phyloP scores from a whole-genome alignment of 139 green algal genomes.

The Limnomonas spitsbergensis region DNA sequence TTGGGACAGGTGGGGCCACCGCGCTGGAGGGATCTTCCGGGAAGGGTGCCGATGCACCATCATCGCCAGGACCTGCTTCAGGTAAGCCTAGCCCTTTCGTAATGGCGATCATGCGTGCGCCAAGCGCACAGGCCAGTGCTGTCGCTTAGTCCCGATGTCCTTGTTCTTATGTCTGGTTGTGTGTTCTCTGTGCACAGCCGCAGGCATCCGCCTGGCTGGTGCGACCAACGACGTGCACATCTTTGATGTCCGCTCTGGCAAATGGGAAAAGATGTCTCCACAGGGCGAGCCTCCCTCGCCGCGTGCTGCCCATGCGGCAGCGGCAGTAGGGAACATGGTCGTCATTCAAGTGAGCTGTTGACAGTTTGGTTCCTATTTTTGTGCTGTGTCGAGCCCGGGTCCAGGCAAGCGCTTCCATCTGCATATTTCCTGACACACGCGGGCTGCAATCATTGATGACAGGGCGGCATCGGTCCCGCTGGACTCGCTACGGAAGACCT shows the following conservation, averaged over 20 bases:
- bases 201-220: constrained; percentile 85
- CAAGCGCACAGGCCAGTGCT: too few relatives aligned
- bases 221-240: constrained; percentile 93
- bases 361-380: too few relatives aligned
- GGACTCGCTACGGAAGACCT: constrained; percentile 93
- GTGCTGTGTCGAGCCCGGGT: not conserved
- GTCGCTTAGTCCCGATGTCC: too few relatives aligned
- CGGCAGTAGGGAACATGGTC: constrained; percentile 88
- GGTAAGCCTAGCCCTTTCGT: too few relatives aligned
- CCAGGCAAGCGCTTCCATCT: too few relatives aligned
- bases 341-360: constrained; percentile 17
- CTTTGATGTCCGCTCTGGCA: constrained; percentile 81
- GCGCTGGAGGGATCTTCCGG: constrained; percentile 75
- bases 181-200: too few relatives aligned
- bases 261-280: constrained; percentile 79
- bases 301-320: constrained; percentile 90
- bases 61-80: constrained; percentile 28
- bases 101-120: too few relatives aligned
- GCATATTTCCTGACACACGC: too few relatives aligned
- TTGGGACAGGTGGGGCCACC: constrained; percentile 88
- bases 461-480: constrained; percentile 91
- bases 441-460: constrained; percentile 23
- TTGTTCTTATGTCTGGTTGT: too few relatives aligned
- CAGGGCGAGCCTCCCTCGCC: constrained; percentile 86
- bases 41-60: constrained; percentile 36